Percentiles rank a stretch among this genome's conserved stretches.
Conservation (phyloP, 257 asterid genomes). For the Marsdenia floribunda region DNA sequence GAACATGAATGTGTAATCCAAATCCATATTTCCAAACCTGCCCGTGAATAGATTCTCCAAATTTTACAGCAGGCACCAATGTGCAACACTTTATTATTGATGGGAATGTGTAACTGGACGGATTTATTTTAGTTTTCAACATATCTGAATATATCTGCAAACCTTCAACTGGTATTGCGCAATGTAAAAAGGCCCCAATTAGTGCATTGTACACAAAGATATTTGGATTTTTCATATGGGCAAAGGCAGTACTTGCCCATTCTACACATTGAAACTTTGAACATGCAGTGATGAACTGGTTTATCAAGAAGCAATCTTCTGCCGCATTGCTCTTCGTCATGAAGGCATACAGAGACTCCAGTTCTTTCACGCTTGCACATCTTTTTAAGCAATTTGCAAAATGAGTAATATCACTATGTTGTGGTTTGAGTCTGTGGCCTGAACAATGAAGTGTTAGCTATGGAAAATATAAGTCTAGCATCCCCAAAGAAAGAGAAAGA, state of each 20-base stretch:
- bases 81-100: constrained; percentile 55
- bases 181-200: constrained; percentile 46
- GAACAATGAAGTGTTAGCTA: neutral
- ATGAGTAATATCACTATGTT: constrained; percentile 11
- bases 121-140: constrained; percentile 45
- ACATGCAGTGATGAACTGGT: constrained; percentile 62
- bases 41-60: constrained; percentile 54
- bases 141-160: constrained; percentile 37
- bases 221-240: constrained; percentile 41
- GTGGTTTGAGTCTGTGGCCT: constrained; percentile 6
- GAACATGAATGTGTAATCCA: constrained; percentile 41
- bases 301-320: constrained; percentile 64
- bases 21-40: constrained; percentile 56
- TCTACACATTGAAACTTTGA: constrained; percentile 35
- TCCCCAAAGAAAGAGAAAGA: too few relatives aligned
- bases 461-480: neutral
- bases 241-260: constrained; percentile 44
- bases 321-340: constrained; percentile 44
- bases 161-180: constrained; percentile 42
- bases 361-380: constrained; percentile 45
- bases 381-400: constrained; percentile 34
- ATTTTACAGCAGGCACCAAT: constrained; percentile 18
- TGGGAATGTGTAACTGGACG: constrained; percentile 60
- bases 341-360: constrained; percentile 49
- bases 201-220: constrained; percentile 55